A percentile compares a stretch with the other conserved stretches of the same genome.
Evolutionary conservation across 2,329 filamentous ascomycete genomes (phyloP).

Genomic region (Epichloe baconii): DNA sequence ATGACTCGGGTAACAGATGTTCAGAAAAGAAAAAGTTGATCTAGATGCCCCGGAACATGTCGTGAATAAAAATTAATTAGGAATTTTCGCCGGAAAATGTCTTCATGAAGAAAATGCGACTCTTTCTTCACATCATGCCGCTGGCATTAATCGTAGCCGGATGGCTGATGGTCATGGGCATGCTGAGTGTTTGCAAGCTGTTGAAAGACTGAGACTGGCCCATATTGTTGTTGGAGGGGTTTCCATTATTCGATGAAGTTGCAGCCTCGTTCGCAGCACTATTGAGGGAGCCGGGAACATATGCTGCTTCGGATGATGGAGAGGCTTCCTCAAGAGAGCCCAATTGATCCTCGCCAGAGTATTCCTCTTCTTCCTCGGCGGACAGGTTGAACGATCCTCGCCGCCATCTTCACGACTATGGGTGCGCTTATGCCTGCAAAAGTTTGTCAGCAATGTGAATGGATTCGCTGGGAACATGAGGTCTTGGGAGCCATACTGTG

Average conservation of each 20-base stretch:
- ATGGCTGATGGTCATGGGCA: constrained; percentile 51
- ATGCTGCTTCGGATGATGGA: constrained; percentile 55
- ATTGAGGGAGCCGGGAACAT: constrained; percentile 40
- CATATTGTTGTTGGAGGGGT: constrained; percentile 8
- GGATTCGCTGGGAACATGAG: neutral
- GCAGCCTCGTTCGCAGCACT: constrained; percentile 23
- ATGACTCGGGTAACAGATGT: neutral
- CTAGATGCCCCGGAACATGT: neutral
- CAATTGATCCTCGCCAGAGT: constrained; percentile 69
- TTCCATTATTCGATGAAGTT: constrained; percentile 9
- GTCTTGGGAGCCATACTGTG: constrained; percentile 58
- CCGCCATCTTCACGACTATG: constrained; percentile 52
- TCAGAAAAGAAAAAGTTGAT: neutral
- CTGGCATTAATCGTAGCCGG: constrained; percentile 33
- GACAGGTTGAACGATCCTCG: constrained; percentile 48
- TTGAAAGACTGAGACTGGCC: constrained; percentile 30
- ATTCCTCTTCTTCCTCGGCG: constrained; percentile 78
- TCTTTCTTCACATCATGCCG: constrained; percentile 27
- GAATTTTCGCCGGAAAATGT: constrained; percentile 1
- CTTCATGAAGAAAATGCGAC: neutral
- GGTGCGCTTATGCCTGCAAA: constrained; percentile 66
- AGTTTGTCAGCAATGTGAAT: constrained; percentile 6
- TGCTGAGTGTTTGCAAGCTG: constrained; percentile 47
- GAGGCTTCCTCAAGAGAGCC: constrained; percentile 70
- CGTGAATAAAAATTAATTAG: constrained; percentile 6